Conservation (phyloP, 2,329 filamentous ascomycete species). For the Penicillium sp. region DNA sequence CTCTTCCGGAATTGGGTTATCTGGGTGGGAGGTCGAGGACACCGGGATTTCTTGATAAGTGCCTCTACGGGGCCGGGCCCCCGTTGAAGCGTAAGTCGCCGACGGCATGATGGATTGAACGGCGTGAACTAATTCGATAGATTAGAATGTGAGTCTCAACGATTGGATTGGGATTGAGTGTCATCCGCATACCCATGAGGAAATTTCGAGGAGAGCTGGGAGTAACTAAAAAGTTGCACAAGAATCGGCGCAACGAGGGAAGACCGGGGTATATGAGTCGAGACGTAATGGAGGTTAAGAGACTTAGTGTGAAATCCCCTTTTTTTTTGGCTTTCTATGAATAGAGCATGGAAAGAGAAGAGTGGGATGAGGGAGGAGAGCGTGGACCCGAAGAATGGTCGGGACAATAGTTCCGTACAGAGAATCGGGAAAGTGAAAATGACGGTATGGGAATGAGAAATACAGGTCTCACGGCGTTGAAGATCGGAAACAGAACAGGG, state of each 20-base stretch:
- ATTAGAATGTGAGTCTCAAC: not conserved
- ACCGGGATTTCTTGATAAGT: constrained; percentile 35
- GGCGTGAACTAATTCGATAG: constrained; percentile 31
- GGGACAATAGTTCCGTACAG: constrained; percentile 7
- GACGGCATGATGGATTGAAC: constrained; percentile 29
- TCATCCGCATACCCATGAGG: constrained; percentile 3
- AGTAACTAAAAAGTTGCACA: not conserved
- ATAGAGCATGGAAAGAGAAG: not conserved
- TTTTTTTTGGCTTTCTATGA: constrained; percentile 1
- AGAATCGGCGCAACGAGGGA: not conserved
- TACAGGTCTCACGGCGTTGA: not conserved
- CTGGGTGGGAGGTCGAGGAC: constrained; percentile 47
- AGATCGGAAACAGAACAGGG: constrained; percentile 3
- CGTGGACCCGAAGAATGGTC: constrained; percentile 9
- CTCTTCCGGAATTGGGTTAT: constrained; percentile 51
- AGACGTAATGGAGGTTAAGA: not conserved
- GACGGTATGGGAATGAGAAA: constrained; percentile 6
- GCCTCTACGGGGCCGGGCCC: constrained; percentile 23
- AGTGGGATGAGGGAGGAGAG: constrained; percentile 8
- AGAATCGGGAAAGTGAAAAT: not conserved
- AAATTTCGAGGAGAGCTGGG: not conserved
- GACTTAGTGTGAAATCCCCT: not conserved
- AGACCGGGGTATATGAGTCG: constrained; percentile 3
- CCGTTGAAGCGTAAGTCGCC: constrained; percentile 26
- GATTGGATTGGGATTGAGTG: not conserved